phyloP scores from a whole-genome alignment of 495 filamentous ascomycete species.

The Penicillium alfredii region DNA sequence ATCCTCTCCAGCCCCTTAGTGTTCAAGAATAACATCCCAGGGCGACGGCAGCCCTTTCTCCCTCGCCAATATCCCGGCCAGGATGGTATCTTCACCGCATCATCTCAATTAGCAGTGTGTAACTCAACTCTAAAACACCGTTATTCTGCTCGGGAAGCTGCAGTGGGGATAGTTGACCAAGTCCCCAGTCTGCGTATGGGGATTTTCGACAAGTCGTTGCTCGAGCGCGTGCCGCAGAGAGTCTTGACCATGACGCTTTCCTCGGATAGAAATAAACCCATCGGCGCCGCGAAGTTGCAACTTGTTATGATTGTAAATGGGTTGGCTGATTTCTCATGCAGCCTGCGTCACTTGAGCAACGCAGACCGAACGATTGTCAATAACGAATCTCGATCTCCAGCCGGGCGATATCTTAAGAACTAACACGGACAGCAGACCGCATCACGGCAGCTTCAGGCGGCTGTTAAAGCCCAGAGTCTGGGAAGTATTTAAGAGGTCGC shows the following conservation, averaged over 20 bases:
- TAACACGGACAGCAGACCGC: constrained; percentile 72
- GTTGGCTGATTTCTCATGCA: constrained; percentile 66
- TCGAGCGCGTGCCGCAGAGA: constrained; percentile 42
- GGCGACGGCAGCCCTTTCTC: constrained; percentile 33
- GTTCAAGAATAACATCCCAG: constrained; percentile 21
- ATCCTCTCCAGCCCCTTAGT: too few relatives aligned
- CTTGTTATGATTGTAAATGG: not conserved
- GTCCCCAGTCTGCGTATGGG: constrained; percentile 12
- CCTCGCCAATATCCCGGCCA: constrained; percentile 78
- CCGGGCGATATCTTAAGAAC: constrained; percentile 76
- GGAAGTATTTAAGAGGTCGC: too few relatives aligned
- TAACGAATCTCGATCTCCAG: constrained; percentile 51
- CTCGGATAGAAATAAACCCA: constrained; percentile 41
- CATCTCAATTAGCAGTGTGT: constrained; percentile 40
- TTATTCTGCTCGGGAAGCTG: constrained; percentile 43
- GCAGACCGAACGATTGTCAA: constrained; percentile 27
- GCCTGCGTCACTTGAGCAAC: constrained; percentile 30
- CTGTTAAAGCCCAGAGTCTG: constrained; percentile 66
- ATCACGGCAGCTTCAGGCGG: constrained; percentile 52
- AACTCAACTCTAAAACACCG: constrained; percentile 23
- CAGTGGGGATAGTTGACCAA: constrained; percentile 37
- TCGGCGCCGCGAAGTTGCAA: constrained; percentile 43
- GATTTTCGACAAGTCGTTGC: constrained; percentile 49
- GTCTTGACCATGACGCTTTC: constrained; percentile 42
- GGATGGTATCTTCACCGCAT: constrained; percentile 58